These are phyloP conservation scores for Yamadazyma dendronema DNA, from an alignment of 1,139 yeast species.

Conservation along the genomic window DNA sequence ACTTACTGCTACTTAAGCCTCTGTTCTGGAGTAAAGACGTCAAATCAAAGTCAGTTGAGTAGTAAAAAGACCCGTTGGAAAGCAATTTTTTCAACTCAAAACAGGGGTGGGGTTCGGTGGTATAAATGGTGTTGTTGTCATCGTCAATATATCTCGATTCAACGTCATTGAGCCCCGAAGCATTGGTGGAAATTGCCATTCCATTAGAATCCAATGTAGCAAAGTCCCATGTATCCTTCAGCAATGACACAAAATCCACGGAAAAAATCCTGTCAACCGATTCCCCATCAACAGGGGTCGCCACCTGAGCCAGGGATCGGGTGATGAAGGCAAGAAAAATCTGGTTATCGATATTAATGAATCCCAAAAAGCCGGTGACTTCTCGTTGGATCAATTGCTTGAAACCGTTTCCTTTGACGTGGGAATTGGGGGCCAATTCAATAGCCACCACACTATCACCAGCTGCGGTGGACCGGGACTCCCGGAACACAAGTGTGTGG, in stretches of 20 bases:
- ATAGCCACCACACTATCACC: slow-evolving; percentile 47
- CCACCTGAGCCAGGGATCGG: slow-evolving; percentile 69
- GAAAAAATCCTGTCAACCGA: slow-evolving; percentile 75
- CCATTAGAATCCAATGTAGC: slow-evolving; percentile 64
- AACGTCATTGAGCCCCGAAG: slow-evolving; percentile 13
- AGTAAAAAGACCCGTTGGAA: slow-evolving; percentile 87
- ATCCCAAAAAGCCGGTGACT: slow-evolving; percentile 80
- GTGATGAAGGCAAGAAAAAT: slow-evolving; percentile 80
- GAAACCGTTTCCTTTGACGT: slow-evolving; percentile 42
- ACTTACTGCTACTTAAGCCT: slow-evolving; percentile 39
- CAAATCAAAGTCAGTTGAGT: slow-evolving; percentile 87
- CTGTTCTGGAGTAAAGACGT: slow-evolving; percentile 79
- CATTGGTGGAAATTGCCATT: slow-evolving; percentile 36
- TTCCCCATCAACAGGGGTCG: slow-evolving; percentile 77
- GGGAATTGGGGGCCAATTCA: slow-evolving; percentile 45
- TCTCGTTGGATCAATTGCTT: slow-evolving; percentile 53
- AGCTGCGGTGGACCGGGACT: slow-evolving; percentile 17
- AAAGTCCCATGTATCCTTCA: slow-evolving; percentile 77
- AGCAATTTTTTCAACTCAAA: slow-evolving; percentile 72
- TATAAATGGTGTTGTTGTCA: slow-evolving; percentile 14
- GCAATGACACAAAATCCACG: slow-evolving; percentile 82
- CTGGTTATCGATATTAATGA: slow-evolving; percentile 65
- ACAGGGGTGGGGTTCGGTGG: slow-evolving; percentile 74
- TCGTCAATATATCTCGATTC: slow-evolving; percentile 17
- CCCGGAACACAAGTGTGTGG: slow-evolving; percentile 50